Evolutionary conservation across 2,329 filamentous ascomycete genomes (phyloP).

Genomic region (Aspergillus jensenii): DNA sequence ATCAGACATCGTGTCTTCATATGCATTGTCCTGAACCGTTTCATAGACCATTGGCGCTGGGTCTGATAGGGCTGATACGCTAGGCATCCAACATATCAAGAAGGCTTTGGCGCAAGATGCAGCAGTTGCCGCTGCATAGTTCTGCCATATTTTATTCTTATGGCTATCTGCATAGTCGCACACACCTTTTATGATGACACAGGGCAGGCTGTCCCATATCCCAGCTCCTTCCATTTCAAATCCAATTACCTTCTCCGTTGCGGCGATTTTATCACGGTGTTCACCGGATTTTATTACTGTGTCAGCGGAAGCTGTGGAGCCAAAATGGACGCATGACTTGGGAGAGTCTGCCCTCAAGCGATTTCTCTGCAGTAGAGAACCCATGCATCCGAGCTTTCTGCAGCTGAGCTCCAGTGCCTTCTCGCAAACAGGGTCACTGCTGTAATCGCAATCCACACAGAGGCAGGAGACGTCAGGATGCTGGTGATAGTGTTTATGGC

Average conservation of each 20-base stretch:
- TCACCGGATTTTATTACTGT: slow-evolving; percentile 14
- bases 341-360: not conserved
- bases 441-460: not conserved
- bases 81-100: not conserved
- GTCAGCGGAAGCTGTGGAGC: slow-evolving; percentile 11
- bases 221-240: slow-evolving; percentile 15
- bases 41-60: too few relatives aligned
- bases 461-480: not conserved
- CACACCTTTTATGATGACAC: slow-evolving; percentile 9
- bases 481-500: not conserved
- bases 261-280: slow-evolving; percentile 6
- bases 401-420: slow-evolving; percentile 1
- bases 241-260: slow-evolving; percentile 5
- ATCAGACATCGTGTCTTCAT: too few relatives aligned
- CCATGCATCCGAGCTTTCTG: not conserved
- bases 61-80: not conserved
- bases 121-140: slow-evolving; percentile 13
- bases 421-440: not conserved
- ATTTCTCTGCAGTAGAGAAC: not conserved
- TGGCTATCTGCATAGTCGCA: slow-evolving; percentile 21
- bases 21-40: too few relatives aligned
- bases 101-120: slow-evolving; percentile 1
- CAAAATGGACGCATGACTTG: not conserved
- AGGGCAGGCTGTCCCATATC: not conserved
- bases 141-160: slow-evolving; percentile 19